Evolutionary conservation across 1,284 basidiomycete species (phyloP).

Genomic region (Paramarasmius palmivorus): DNA sequence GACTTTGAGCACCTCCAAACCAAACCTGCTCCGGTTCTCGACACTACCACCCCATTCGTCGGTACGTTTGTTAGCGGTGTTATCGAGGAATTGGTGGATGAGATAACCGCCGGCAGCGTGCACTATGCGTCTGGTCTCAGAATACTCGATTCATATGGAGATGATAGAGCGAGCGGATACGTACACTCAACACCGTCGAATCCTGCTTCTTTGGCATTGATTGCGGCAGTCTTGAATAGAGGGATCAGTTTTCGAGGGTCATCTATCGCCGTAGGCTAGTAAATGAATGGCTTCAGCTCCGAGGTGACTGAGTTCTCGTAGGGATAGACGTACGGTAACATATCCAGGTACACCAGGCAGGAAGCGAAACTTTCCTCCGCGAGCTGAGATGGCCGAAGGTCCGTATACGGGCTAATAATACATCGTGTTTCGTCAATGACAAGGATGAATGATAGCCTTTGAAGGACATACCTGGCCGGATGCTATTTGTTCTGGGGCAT

Average conservation of each 20-base stretch:
- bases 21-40: slow-evolving; percentile 57
- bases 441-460: slow-evolving; percentile 8
- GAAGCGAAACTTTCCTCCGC: slow-evolving; percentile 37
- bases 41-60: slow-evolving; percentile 62
- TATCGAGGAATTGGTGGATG: slow-evolving; percentile 59
- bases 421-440: slow-evolving; percentile 16
- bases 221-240: slow-evolving; percentile 50
- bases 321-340: slow-evolving; percentile 19
- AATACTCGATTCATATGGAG: too few relatives aligned
- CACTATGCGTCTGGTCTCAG: slow-evolving; percentile 30
- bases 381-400: slow-evolving; percentile 33
- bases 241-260: slow-evolving; percentile 42
- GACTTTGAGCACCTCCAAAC: slow-evolving; percentile 51
- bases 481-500: slow-evolving; percentile 21
- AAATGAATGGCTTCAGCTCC: too few relatives aligned
- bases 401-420: slow-evolving; percentile 33
- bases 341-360: slow-evolving; percentile 33
- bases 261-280: slow-evolving; percentile 39
- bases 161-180: too few relatives aligned
- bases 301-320: too few relatives aligned
- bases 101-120: slow-evolving; percentile 52
- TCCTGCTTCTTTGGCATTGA: slow-evolving; percentile 22
- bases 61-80: slow-evolving; percentile 52
- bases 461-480: slow-evolving; percentile 12
- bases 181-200: slow-evolving; percentile 66